A percentile compares a stretch with the other conserved stretches of the same genome.
Evolutionary conservation across 140 eudicot genomes (phyloP).

Genomic region (Ambrosia hybrid): DNA sequence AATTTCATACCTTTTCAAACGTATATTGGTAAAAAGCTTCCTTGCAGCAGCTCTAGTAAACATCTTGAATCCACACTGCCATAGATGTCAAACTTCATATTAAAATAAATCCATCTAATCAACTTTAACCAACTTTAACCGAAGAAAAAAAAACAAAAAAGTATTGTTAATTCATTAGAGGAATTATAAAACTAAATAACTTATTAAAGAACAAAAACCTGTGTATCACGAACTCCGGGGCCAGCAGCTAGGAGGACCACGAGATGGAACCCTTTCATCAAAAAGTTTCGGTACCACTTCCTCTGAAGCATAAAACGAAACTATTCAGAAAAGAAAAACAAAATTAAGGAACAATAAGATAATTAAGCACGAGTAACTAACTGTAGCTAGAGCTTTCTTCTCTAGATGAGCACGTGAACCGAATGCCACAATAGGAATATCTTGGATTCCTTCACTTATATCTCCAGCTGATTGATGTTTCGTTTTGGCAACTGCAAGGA

Average conservation of each 20-base stretch:
- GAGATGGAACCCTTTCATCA: conserved; percentile 95
- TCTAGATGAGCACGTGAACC: conserved; percentile 92
- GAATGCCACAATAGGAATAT: conserved; percentile 66
- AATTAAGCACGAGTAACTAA: conserved; percentile 36
- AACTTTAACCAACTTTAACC: not conserved
- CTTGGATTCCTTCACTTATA: conserved; percentile 49
- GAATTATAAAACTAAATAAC: not conserved
- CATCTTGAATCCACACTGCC: conserved; percentile 99
- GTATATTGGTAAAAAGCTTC: conserved; percentile 89
- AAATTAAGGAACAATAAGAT: not conserved
- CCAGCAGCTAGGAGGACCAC: conserved; percentile 97
- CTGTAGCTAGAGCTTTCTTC: conserved; percentile 95
- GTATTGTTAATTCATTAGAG: not conserved
- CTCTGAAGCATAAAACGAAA: conserved; percentile 56
- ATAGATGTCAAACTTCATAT: conserved; percentile 20
- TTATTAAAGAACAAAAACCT: conserved; percentile 43
- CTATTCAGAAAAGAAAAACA: not conserved
- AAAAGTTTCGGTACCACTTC: conserved; percentile 92
- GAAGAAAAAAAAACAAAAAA: not conserved
- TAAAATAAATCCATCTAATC: not conserved
- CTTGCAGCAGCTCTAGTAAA: conserved; percentile 97
- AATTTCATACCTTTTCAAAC: conserved; percentile 67
- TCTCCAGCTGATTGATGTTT: conserved; percentile 38
- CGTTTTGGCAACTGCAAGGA: conserved; percentile 64
- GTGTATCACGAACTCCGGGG: conserved; percentile 95